These are phyloP conservation scores for Fragaria iinumae DNA, from an alignment of 306 rosid genomes.

Conservation along the genomic window DNA sequence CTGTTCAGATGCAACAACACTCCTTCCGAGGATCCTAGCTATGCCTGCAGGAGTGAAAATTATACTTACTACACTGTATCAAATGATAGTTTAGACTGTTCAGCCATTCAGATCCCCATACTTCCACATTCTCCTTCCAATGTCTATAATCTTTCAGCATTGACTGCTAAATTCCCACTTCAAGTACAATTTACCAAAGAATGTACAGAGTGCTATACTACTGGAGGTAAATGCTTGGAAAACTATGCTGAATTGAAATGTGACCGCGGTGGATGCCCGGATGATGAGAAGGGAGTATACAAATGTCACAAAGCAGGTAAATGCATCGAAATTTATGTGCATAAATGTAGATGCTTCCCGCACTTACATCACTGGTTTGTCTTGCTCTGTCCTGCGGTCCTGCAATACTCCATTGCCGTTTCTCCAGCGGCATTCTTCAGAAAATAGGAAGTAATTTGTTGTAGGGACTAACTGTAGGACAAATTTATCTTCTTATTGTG, in stretches of 20 bases:
- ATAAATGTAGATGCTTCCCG: no score
- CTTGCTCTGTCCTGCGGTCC: no score
- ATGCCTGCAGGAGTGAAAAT: rapidly evolving
- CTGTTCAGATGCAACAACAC: neutral
- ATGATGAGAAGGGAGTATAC: neutral
- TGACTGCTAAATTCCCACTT: neutral
- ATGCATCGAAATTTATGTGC: no score
- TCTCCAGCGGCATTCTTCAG: no score
- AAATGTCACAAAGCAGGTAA: no score
- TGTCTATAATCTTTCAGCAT: rapidly evolving
- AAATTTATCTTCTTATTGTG: no score
- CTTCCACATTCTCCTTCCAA: rapidly evolving
- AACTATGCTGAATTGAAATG: neutral
- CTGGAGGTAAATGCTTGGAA: neutral
- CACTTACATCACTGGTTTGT: no score
- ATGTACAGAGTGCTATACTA: rapidly evolving
- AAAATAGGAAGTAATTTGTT: no score
- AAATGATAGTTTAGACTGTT: neutral
- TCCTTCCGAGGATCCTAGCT: rapidly evolving
- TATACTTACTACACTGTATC: neutral
- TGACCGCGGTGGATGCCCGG: no score
- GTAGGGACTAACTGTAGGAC: no score
- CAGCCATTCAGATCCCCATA: neutral
- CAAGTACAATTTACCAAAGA: rapidly evolving
- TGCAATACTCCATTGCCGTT: no score